Base-by-base conservation (phyloP, 208 protist species). In the Leptomonas pyrrhocoris region DNA sequence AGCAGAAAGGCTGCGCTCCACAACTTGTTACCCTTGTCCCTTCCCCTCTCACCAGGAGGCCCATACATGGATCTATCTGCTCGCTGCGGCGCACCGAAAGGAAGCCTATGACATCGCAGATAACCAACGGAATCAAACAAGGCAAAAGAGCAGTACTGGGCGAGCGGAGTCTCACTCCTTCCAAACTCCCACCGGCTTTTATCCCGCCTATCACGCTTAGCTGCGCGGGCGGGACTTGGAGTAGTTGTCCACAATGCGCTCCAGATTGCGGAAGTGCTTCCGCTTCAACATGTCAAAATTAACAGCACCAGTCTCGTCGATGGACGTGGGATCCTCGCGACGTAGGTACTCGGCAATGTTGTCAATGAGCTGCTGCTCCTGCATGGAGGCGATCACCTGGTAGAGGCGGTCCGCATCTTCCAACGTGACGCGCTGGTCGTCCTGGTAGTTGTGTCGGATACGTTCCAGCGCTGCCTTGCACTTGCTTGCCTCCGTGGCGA, bases 221-320 rank as follows among this genome's bases (percentile, higher is more conserved):
- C 55, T 68, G 50, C 71, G 71, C 23, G 42, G 38, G 31, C 71
- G 61, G 12, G 71, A 70, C 61, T 70, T 76, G 46, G 71, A 62
- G 71, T 76, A 76, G 46, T 68, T 76, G 34, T 93, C 76, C 6
- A 90, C 60, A 58, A 94, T 86, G 38, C 62, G 50, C 54, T 79
- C 65, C 42, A 94, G 72, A n/a, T 71, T 85, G 21, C 71, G 73
- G 9, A 90, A 45, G 56, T 94, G 89, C 55, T 83, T 85, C 16
- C 86, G 72, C 68, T 85, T 85, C 27, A 94, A 59, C 50, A 50
- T 59, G 11, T 62, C 73, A 21, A 90, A 34, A 58, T 89, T 79
- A 13, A 92, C 57, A 23, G 84, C 78, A 16, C 74, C 83, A 27
- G 71, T 76, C 46, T 83, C 70, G 25, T 74, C 61, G 15, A 91